These are phyloP conservation scores for Aegle marmelos DNA, from an alignment of 345 rosid genomes.

Conservation along the genomic window DNA sequence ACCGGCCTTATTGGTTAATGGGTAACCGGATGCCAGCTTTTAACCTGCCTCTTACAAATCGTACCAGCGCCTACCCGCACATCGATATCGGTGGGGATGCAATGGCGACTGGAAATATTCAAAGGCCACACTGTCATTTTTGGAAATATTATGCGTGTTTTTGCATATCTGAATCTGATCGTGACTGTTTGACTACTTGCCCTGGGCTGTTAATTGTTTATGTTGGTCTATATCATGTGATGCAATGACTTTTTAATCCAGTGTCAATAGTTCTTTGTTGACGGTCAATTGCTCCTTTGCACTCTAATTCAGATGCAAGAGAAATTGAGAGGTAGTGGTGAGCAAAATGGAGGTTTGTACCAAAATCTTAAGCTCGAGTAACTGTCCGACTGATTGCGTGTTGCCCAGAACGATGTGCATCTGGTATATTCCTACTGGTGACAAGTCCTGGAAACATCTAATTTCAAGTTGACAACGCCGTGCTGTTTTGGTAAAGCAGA, in stretches of 20 bases:
- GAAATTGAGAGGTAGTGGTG: slow-evolving; percentile 14
- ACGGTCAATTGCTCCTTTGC: not conserved
- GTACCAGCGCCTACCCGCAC: too few relatives aligned
- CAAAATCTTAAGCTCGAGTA: slow-evolving; percentile 38
- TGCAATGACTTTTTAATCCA: not conserved
- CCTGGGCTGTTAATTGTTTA: not conserved
- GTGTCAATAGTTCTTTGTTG: not conserved
- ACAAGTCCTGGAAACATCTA: slow-evolving; percentile 14
- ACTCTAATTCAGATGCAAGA: slow-evolving; percentile 43
- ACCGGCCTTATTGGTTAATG: too few relatives aligned
- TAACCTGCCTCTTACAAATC: too few relatives aligned
- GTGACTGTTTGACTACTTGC: not conserved
- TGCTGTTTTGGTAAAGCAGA: slow-evolving; percentile 19
- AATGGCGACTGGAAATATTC: too few relatives aligned
- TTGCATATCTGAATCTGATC: not conserved
- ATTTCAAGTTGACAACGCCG: slow-evolving; percentile 14
- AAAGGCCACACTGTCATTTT: not conserved
- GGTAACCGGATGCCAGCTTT: too few relatives aligned
- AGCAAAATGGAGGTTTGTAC: slow-evolving; percentile 30
- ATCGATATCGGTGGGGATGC: too few relatives aligned
- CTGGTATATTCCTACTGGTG: not conserved
- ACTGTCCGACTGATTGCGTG: not conserved
- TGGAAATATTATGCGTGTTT: not conserved
- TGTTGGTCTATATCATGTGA: not conserved
- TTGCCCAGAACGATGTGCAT: not conserved